These are phyloP conservation scores for Aristolochia californica DNA, from an alignment of 164 flowering plant genomes.

Conservation along the genomic window DNA sequence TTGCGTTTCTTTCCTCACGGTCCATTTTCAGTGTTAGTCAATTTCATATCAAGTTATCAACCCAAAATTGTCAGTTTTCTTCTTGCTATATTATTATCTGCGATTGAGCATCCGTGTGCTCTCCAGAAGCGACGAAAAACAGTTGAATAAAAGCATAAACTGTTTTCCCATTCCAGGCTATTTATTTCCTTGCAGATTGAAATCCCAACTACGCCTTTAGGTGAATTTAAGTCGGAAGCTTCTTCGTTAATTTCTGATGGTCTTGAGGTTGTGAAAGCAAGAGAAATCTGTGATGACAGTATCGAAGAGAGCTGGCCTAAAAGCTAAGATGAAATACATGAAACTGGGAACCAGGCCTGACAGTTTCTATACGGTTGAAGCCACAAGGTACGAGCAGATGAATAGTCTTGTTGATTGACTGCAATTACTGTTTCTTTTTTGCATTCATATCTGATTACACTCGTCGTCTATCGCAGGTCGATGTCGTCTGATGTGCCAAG, in stretches of 20 bases:
- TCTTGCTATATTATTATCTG: too few relatives aligned
- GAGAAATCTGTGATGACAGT: conserved; percentile 4
- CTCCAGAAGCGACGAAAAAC: not conserved
- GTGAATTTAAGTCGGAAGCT: not conserved
- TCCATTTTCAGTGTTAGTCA: too few relatives aligned
- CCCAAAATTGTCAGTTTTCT: too few relatives aligned
- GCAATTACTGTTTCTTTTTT: too few relatives aligned
- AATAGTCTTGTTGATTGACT: too few relatives aligned
- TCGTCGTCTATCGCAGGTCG: conserved; percentile 34
- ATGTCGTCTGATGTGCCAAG: conserved; percentile 49
- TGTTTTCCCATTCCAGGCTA: too few relatives aligned
- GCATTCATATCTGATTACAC: not conserved
- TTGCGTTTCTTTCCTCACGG: too few relatives aligned
- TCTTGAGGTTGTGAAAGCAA: not conserved
- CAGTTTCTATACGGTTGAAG: conserved; percentile 72
- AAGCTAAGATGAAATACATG: conserved; percentile 79
- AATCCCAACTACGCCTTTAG: not conserved
- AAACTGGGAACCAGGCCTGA: conserved; percentile 80
- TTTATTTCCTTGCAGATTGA: too few relatives aligned
- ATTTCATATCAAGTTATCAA: too few relatives aligned
- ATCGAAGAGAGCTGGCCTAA: conserved; percentile 3
- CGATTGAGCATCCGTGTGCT: too few relatives aligned
- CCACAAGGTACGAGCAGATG: conserved; percentile 59
- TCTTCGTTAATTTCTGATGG: not conserved
- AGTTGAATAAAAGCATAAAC: not conserved